Conservation (phyloP, 2,329 filamentous ascomycete genomes). For the Hymenoscyphus fructigenus region DNA sequence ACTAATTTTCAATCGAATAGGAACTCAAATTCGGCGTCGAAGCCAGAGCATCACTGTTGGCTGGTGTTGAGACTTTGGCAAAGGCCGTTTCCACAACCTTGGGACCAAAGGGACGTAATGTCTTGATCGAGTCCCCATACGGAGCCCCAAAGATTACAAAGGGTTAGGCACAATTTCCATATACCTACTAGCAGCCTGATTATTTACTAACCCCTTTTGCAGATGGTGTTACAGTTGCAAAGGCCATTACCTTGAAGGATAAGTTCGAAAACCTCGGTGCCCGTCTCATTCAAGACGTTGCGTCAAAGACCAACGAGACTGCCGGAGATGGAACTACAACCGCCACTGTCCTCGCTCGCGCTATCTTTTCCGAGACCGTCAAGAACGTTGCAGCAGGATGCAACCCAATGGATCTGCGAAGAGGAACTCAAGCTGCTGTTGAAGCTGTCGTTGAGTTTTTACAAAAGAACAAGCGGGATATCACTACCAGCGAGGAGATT, state of each 20-base stretch:
- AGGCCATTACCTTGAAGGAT: conserved; percentile 90
- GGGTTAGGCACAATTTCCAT: conserved; percentile 56
- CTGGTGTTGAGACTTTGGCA: conserved; percentile 94
- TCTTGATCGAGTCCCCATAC: conserved; percentile 97
- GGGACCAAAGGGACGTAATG: conserved; percentile 97
- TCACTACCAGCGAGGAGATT: conserved; percentile 95
- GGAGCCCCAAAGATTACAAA: conserved; percentile 99
- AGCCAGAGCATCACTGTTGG: conserved; percentile 81
- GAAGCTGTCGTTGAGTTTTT: conserved; percentile 93
- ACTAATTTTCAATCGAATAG: conserved; percentile 45
- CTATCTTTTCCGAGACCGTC: conserved; percentile 99
- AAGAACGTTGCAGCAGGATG: conserved; percentile 99
- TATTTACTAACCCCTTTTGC: conserved; percentile 15
- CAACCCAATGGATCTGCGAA: conserved; percentile 98
- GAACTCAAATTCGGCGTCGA: conserved; percentile 99
- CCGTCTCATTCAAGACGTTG: conserved; percentile 93
- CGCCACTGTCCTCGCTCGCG: conserved; percentile 91
- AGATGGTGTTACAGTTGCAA: conserved; percentile 89
- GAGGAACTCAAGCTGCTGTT: conserved; percentile 95
- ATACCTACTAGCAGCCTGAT: background rate
- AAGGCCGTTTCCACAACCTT: conserved; percentile 95
- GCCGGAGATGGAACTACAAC: conserved; percentile 98
- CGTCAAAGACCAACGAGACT: conserved; percentile 98
- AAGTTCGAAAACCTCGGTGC: conserved; percentile 99
- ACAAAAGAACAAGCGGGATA: conserved; percentile 94